Percentiles rank a stretch among this genome's conserved stretches.
Evolutionary conservation across 108 stramenopile genomes (phyloP).

Genomic region (Cyclotella cryptica): DNA sequence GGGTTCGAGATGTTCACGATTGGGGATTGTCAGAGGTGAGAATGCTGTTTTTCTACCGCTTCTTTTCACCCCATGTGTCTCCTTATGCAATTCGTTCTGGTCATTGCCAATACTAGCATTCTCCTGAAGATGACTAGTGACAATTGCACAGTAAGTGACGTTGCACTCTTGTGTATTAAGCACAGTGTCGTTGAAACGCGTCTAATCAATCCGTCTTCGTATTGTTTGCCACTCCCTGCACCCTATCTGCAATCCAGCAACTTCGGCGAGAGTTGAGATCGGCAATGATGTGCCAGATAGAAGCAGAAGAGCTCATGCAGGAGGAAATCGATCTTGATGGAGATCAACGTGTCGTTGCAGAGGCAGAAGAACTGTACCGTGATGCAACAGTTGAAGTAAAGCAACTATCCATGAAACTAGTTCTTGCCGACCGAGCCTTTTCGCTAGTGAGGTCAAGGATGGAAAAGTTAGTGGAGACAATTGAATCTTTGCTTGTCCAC

Average conservation of each 20-base stretch:
- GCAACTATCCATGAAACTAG: conserved; percentile 70
- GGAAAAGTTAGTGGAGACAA: conserved; percentile 74
- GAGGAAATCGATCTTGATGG: conserved; percentile 62
- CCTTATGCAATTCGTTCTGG: not conserved
- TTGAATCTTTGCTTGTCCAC: conserved; percentile 72
- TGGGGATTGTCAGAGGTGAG: conserved; percentile 81
- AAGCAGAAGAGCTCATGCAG: conserved; percentile 81
- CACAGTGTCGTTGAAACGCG: too few relatives aligned
- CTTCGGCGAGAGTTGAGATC: conserved; percentile 67
- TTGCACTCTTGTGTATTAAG: not conserved
- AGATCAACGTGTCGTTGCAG: conserved; percentile 74
- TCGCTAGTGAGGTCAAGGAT: conserved; percentile 67
- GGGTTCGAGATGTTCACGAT: conserved; percentile 91
- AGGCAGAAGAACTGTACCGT: conserved; percentile 81
- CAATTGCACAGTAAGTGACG: conserved; percentile 65
- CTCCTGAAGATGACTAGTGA: conserved; percentile 85
- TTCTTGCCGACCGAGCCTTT: conserved; percentile 83
- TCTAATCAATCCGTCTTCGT: too few relatives aligned
- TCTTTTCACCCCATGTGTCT: not conserved
- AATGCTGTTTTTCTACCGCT: not conserved
- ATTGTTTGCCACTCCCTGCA: too few relatives aligned
- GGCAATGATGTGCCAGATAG: conserved; percentile 75
- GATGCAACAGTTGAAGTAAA: conserved; percentile 79
- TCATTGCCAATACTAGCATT: conserved; percentile 46
- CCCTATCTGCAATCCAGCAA: conserved; percentile 37